Evolutionary conservation across 768 basidiomycete genomes (phyloP), one percentile per base, ranked within the genome.

Genomic region (Trametes maxima): DNA sequence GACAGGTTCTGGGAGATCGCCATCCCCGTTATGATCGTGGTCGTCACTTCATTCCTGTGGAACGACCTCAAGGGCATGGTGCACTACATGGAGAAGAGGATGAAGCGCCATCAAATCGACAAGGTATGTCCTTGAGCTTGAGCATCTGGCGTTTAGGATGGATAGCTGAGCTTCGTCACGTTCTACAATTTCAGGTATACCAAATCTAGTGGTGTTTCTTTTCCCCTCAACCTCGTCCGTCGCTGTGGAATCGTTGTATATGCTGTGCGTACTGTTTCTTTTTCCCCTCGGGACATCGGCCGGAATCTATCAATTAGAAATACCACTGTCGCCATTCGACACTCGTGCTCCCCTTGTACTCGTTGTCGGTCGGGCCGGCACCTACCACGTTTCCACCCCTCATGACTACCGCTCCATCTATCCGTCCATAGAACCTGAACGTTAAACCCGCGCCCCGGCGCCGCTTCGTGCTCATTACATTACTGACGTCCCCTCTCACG

Each of bases 1-100:
- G 14, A 33, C 65, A 88, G 86, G 11, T 89, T 89, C 77, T 89
- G 88, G 88, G 74, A 77, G 56, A 81, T 89, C 53, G 84, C 85
- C 0, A 69, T 88, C 0, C 88, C 87, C 0, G 74, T 87, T 25
- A 82, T 87, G 80, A 71, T 72, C 17, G 63, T 85, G 36, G 75
- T 87, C 45, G 70, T 85, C 21, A 79, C 82, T 36, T 55, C 83
- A 5, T 87, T 87, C 72, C 69, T 83, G 68, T 77, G 75, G 64
- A 67, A 75, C 17, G 87, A 89, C 67, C 70, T 88, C 62, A 69
- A 68, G 59, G 73, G 77, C 33, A 65, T 82, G 59, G 70, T 72
- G 45, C 81, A 81, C 60, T 82, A 83, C 59, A 40, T 83, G 37
- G 72, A 75, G 64, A 85, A 85, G 71, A 74, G 75, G 51, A 66